Evolutionary conservation across 768 basidiomycete genomes (phyloP), one percentile per base, ranked within the genome.

Genomic region (Terana coerulea): DNA sequence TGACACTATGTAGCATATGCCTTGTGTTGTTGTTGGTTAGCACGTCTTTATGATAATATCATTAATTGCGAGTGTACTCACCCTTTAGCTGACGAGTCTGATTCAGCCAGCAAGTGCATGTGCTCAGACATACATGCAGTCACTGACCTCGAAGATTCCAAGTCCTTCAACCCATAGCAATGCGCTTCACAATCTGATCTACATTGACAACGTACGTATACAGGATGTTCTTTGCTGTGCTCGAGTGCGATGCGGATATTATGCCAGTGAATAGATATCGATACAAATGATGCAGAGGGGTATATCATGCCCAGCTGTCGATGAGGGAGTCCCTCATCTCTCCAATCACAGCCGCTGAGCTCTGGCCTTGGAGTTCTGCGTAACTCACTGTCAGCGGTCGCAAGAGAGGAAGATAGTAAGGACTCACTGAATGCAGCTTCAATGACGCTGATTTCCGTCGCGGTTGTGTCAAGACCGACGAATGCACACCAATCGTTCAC

Each of bases 401-500:
- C 15, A 43, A 31, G 12, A 19, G 17, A 21, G 39, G 28, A 42
- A 51, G 42, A 33, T 45, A 39, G 21, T 35, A 33, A 12, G 17
- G 21, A 83, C 93, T 61, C 63, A 95, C 94, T 94, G 77, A 99
- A 99, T 45, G 93, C 79, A 24, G 95, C 94, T 68, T 99, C 97
- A 61, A 98, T 97, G 33, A 99, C 95, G 61, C 88, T 91, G 68
- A 98, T 92, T 70, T 99, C 97, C 47, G 95, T 98, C 34, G 97
- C 97, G n/a, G 97, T 99, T 54, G 97, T 98, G 65, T 99, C 97
- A 25, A 97, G 77, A 30, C 97, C 97, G n/a, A 94, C 93, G 71
- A 98, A 98, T 9, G 97, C 97, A 72, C 91, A 92, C 97, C 97
- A 98, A 67, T 98, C 97, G 63, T 99, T 99, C 51, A 98, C 97